Base-by-base conservation (phyloP, 2,329 filamentous ascomycete genomes). In the Fusarium virguliforme region DNA sequence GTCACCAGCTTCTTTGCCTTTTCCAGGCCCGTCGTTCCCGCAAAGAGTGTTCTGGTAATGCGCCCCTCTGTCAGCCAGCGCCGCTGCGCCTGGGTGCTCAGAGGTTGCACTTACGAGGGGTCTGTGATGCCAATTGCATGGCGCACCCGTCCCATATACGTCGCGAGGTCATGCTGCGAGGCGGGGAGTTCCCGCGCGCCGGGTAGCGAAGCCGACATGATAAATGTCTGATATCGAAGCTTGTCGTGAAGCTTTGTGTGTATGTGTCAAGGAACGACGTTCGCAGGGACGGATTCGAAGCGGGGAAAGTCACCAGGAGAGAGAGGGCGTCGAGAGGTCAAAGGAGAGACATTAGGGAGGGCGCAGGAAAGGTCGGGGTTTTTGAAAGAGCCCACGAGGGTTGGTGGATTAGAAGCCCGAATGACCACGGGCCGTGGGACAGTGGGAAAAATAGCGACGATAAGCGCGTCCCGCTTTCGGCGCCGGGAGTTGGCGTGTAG, bases 61-160 rank as follows among this genome's bases (percentile, higher is more conserved):
- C 41, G 43, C 40, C 56, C 64, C 61, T 8, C 30, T 12, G 53
- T 72, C 58, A 72, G 64, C 53, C 26, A 50, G 15, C 43, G 43
- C 43, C 26, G 24, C n/a, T 30, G 43, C 26, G 26, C 26, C 15
- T 30, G 4, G 2, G 43, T 2, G n/a, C 15, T 18, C 3, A 9
- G n/a, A 18, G 28, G 43, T 18, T 50, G 53, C 68, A 82, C 93
- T 90, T 87, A 98, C 95, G 95, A 96, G 74, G 96, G 96, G 86
- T 99, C 96, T 79, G 95, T 92, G 76, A 99, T 90, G 76, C 95
- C 91, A 67, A 93, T 92, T 18, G 94, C 91, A 85, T 99, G 95
- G 83, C 89, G 90, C 78, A 98, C 96, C 65, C 96, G 91, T 72
- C 96, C 96, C 93, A 93, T 96, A 84, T 99, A 99, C 51, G 95